Base-by-base conservation (phyloP, 1,284 basidiomycete species). In the Melampsora larici-populina region DNA sequence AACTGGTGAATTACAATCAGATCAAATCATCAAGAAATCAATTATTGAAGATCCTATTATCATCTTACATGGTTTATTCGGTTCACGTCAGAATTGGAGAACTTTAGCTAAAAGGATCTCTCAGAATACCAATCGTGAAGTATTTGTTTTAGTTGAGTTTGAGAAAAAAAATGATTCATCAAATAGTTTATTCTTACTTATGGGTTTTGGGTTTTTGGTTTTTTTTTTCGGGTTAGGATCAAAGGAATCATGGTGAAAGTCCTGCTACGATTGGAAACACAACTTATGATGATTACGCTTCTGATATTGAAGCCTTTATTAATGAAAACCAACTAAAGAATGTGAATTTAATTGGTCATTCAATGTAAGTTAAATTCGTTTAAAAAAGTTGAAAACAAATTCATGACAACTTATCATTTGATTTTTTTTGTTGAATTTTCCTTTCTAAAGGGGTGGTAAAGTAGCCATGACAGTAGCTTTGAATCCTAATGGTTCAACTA, bases 171-270 rank as follows among this genome's bases (percentile, higher is more conserved):
- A n/a, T n/a, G n/a, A n/a, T n/a, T n/a, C n/a, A n/a, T n/a, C n/a
- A n/a, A n/a, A n/a, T n/a, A n/a, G n/a, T n/a, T n/a, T n/a, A n/a
- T n/a, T n/a, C n/a, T n/a, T n/a, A n/a, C n/a, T n/a, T n/a, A n/a
- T n/a, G n/a, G 55, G 13, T 58, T 24, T 58, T 58, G 6, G 21
- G n/a, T 17, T 64, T 64, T 29, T 7, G 33, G 5, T 21, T 18
- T 21, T 64, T 36, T 36, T 17, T 9, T 21, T 24, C 17, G 62
- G 17, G 1, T 55, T 43, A 78, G 76, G 76, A 78, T 36, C 63
- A 71, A 21, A 70, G 76, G 60, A 78, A 78, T 51, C 76, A 78
- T 78, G 76, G 76, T 48, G 60, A 78, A 65, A 71, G 69, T 78
- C 60, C 40, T 9, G 49, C 48, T 24, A 78, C 76, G 2, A 69